These are phyloP conservation scores for Tulasnella sp. DNA, from an alignment of 768 basidiomycete genomes.

Conservation along the genomic window DNA sequence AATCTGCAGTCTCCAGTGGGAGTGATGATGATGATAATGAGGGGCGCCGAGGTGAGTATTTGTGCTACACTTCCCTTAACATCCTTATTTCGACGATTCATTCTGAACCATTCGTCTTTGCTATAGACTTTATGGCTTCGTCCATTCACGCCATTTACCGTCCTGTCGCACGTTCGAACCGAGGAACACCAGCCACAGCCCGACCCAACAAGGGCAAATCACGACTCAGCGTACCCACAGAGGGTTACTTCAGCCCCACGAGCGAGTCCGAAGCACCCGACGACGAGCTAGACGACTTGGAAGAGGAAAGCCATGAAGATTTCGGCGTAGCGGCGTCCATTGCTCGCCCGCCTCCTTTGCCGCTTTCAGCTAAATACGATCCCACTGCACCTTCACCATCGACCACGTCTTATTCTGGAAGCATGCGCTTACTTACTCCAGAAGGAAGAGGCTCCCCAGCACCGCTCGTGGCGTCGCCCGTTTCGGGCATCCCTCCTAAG, in stretches of 20 bases:
- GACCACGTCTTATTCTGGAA: neutral
- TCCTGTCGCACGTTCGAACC: slow-evolving; percentile 40
- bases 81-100: neutral
- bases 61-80: neutral
- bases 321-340: slow-evolving; percentile 42
- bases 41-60: slow-evolving; percentile 16
- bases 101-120: neutral
- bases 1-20: slow-evolving; percentile 14
- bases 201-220: slow-evolving; percentile 4
- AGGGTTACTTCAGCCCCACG: slow-evolving; percentile 17
- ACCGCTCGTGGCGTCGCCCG: neutral
- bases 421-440: neutral
- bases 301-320: slow-evolving; percentile 36
- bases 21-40: slow-evolving; percentile 59
- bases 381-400: slow-evolving; percentile 9
- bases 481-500: slow-evolving; percentile 4
- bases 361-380: slow-evolving; percentile 3
- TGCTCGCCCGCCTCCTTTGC: neutral
- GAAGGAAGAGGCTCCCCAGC: neutral
- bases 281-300: slow-evolving; percentile 25
- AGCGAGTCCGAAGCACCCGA: slow-evolving; percentile 19
- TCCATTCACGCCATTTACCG: slow-evolving; percentile 87
- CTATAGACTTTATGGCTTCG: slow-evolving; percentile 57
- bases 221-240: neutral
- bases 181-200: slow-evolving; percentile 16